These are phyloP conservation scores for Inga oerstediana DNA, from an alignment of 306 rosid species.

Conservation along the genomic window DNA sequence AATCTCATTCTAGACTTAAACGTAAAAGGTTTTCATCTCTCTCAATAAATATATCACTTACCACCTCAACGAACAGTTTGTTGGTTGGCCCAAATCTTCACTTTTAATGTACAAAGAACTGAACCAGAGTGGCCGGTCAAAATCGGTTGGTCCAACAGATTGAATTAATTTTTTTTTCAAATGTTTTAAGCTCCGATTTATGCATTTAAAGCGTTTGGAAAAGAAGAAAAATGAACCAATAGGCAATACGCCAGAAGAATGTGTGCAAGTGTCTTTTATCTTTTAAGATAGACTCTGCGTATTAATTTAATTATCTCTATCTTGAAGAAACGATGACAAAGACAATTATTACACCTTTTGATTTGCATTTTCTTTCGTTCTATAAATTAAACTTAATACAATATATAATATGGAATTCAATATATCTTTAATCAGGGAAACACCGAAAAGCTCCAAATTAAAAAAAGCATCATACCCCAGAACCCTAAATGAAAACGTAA, in stretches of 20 bases:
- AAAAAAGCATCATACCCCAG: neutral
- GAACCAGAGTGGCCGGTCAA: neutral
- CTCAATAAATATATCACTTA: no score
- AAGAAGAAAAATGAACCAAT: neutral
- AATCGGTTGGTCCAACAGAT: no score
- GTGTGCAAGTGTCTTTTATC: no score
- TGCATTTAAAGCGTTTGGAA: neutral
- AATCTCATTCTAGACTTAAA: no score
- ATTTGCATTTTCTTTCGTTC: neutral
- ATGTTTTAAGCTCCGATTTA: no score
- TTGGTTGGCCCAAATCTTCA: no score
- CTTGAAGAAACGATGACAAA: neutral
- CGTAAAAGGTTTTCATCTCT: no score
- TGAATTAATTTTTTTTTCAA: no score
- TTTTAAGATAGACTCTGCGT: no score
- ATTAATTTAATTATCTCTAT: no score
- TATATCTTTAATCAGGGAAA: neutral
- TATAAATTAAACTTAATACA: neutral
- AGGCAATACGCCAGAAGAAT: no score
- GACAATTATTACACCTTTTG: neutral
- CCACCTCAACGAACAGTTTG: no score
- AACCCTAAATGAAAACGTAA: neutral
- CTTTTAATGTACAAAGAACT: neutral
- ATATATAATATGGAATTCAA: neutral
- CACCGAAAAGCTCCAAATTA: neutral